Evolutionary conservation across 2,329 filamentous ascomycete genomes (phyloP).

Genomic region (Aspergillus quadrilineatus): DNA sequence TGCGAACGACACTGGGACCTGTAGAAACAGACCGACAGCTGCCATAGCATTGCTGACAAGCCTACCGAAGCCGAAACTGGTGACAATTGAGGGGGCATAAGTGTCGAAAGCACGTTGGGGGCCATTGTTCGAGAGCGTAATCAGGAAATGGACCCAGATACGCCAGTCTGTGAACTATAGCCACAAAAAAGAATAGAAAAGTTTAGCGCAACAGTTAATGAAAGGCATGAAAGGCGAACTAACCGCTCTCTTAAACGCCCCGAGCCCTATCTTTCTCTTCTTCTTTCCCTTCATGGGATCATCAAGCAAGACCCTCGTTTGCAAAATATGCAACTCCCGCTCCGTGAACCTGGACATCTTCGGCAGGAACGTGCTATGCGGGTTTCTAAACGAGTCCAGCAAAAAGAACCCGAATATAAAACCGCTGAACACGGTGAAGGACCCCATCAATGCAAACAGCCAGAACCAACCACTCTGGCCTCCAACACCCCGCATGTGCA

Average conservation of each 20-base stretch:
- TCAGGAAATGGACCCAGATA: conserved; percentile 15
- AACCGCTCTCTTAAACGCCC: conserved; percentile 10
- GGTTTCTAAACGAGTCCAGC: conserved; percentile 10
- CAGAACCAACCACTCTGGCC: conserved; percentile 13
- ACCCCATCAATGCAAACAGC: conserved; percentile 12
- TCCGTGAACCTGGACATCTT: conserved; percentile 8
- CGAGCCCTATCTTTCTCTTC: conserved; percentile 3
- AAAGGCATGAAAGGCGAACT: neutral
- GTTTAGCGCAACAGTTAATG: neutral
- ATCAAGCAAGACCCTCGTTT: conserved; percentile 13
- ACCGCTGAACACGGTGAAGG: conserved; percentile 9
- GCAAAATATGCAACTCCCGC: conserved; percentile 15
- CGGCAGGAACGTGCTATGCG: conserved; percentile 11
- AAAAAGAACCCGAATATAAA: conserved; percentile 12
- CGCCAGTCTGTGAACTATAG: conserved; percentile 8
- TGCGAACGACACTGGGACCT: conserved; percentile 9
- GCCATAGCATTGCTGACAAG: conserved; percentile 14
- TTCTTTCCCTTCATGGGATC: conserved; percentile 14
- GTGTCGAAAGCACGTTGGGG: conserved; percentile 13
- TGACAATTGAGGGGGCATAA: conserved; percentile 16
- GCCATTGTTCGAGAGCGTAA: conserved; percentile 13
- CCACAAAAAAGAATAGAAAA: too few species aligned
- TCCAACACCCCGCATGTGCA: conserved; percentile 10
- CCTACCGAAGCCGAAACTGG: conserved; percentile 13
- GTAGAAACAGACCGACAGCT: conserved; percentile 11